Conservation (phyloP, 768 basidiomycete genomes). For the Sarcodon sp. region DNA sequence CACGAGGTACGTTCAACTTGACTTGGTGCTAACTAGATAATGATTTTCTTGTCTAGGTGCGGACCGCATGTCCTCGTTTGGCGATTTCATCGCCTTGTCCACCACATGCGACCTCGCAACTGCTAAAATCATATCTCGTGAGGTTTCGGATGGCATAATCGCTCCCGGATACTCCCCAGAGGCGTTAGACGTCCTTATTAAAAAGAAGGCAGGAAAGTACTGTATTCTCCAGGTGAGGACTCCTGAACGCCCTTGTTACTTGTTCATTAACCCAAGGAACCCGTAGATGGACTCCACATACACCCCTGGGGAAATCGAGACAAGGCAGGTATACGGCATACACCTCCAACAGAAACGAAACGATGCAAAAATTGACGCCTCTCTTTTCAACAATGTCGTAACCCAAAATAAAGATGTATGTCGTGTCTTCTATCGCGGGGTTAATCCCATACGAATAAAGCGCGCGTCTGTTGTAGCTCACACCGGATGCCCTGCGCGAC, state of each 20-base stretch:
- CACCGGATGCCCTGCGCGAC: constrained; percentile 69
- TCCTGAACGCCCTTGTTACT: background rate
- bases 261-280: background rate
- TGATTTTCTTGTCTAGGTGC: constrained; percentile 42
- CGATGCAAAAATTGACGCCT: constrained; percentile 71
- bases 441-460: constrained; percentile 1
- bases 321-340: constrained; percentile 91
- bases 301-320: constrained; percentile 70
- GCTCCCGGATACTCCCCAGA: constrained; percentile 86
- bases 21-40: background rate
- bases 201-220: constrained; percentile 99
- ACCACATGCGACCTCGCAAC: constrained; percentile 88
- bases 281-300: constrained; percentile 80
- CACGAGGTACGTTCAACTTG: constrained; percentile 49
- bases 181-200: constrained; percentile 80
- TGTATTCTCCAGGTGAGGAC: constrained; percentile 78
- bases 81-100: constrained; percentile 95
- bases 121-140: constrained; percentile 94
- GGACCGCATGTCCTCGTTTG: constrained; percentile 99
- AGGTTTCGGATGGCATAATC: constrained; percentile 97
- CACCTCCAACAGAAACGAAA: constrained; percentile 85
- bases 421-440: constrained; percentile 1
- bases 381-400: constrained; percentile 81
- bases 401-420: constrained; percentile 76
- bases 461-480: constrained; percentile 39